Base-by-base conservation (phyloP, 257 asterid species). In the Forsythia viridissima region DNA sequence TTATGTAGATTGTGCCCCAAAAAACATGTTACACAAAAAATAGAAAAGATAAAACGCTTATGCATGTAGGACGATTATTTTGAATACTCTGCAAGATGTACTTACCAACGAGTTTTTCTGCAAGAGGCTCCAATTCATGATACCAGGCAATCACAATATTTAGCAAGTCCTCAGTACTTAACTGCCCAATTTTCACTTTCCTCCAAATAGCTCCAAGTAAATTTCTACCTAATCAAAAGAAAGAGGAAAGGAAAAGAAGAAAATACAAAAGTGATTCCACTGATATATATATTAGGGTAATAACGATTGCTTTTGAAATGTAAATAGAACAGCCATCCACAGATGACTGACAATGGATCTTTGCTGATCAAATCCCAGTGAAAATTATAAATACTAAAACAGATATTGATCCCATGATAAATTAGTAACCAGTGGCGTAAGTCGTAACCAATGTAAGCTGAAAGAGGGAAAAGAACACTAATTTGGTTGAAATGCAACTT, bases 191-290 rank as follows among this genome's bases (percentile, higher is more conserved):
- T 91, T 85, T 87, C 70, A 96, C 88, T 83, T 91, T 93, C 92
- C 96, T 82, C 99, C 99, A 96, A 77, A 91, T 85, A 76, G 93
- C 92, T 76, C 94, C 90, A 52, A 93, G 88, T 43, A 89, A 84
- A 88, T 81, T 84, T 82, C 84, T 89, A 69, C 97, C 99, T 95
- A 68, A 76, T 71, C 70, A 79, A 76, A 75, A 36, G 70, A 76
- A 46, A 80, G 59, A 72, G 30, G 65, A 77, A 61, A 44, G 52
- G 65, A 61, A 72, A 74, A 63, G 72, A 72, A 79, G 46, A 71
- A 24, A 65, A 76, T 12, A 71, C 51, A 68, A 76, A 74, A 63
- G 44, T 6, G 11, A 63, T 63, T 16, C 38, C 3, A 16, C 69
- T 20, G 69, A 21, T 46, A 12, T 46, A 12, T 11, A 46, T 46